These are phyloP conservation scores for Globisporangium cylindrosporum DNA, from an alignment of 352 stramenopile genomes.

Conservation along the genomic window DNA sequence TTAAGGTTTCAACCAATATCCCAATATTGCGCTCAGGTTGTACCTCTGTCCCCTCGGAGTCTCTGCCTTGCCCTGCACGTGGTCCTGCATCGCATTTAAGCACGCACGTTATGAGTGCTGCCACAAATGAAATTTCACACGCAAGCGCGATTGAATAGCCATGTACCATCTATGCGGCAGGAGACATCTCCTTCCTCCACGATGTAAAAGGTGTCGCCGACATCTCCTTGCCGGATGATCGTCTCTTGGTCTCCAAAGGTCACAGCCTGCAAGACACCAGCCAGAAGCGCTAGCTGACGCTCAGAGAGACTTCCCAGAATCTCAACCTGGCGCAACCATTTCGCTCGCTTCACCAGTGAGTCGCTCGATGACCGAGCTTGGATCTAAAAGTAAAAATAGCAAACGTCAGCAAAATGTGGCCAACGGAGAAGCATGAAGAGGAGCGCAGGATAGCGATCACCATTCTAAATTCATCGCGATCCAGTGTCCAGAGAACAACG, in stretches of 20 bases:
- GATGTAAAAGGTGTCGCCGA: slow-evolving; percentile 82
- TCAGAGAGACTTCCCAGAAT: slow-evolving; percentile 67
- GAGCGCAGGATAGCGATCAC: slow-evolving; percentile 15
- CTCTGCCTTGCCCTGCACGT: not conserved
- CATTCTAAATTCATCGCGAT: slow-evolving; percentile 86
- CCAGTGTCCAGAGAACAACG: slow-evolving; percentile 86
- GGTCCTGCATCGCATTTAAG: slow-evolving; percentile 7
- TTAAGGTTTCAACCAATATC: too few species aligned
- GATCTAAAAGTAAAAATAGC: slow-evolving; percentile 27
- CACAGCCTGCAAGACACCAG: slow-evolving; percentile 54
- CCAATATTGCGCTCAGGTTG: not conserved
- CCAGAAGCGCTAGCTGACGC: slow-evolving; percentile 62
- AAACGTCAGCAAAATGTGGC: not conserved
- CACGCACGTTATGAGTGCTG: not conserved
- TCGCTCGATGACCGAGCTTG: slow-evolving; percentile 74
- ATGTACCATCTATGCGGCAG: slow-evolving; percentile 49
- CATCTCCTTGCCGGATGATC: slow-evolving; percentile 83
- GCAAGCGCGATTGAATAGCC: not conserved
- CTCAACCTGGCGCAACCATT: slow-evolving; percentile 71
- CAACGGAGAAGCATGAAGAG: not conserved
- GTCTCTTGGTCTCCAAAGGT: slow-evolving; percentile 68
- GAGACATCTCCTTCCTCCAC: slow-evolving; percentile 68
- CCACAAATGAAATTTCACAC: not conserved
- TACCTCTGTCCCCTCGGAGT: slow-evolving; percentile 9
- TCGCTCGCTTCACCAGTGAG: slow-evolving; percentile 67